Evolutionary conservation across 2,329 filamentous ascomycete genomes (phyloP).

Genomic region (Hypomyces rosellus): DNA sequence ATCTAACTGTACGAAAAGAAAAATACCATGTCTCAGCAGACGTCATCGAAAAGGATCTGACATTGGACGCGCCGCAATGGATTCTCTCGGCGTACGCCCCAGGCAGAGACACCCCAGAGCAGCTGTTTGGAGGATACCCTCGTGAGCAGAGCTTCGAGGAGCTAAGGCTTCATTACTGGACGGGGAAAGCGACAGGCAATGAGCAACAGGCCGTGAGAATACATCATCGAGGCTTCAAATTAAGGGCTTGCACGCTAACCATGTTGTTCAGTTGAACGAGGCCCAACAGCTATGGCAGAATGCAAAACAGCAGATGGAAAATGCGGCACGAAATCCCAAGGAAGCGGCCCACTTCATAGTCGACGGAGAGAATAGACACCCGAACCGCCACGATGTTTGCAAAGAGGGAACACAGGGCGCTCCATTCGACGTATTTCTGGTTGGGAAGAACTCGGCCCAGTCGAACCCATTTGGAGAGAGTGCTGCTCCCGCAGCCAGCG

Average conservation of each 20-base stretch:
- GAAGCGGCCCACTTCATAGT: constrained; percentile 67
- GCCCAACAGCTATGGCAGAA: constrained; percentile 56
- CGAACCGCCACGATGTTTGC: constrained; percentile 65
- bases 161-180: constrained; percentile 67
- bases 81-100: constrained; percentile 83
- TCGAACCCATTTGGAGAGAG: constrained; percentile 25
- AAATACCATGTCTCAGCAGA: constrained; percentile 51
- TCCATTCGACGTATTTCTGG: constrained; percentile 39
- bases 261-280: constrained; percentile 46
- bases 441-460: constrained; percentile 28
- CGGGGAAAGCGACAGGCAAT: constrained; percentile 54
- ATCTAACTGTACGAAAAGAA: constrained; percentile 13
- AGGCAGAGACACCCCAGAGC: constrained; percentile 66
- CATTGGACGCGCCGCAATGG: constrained; percentile 70
- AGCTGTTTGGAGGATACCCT: constrained; percentile 72
- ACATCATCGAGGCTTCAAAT: background rate
- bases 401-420: constrained; percentile 39
- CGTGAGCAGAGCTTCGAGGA: constrained; percentile 89
- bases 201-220: constrained; percentile 43
- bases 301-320: constrained; percentile 65
- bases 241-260: no score
- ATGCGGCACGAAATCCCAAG: constrained; percentile 60
- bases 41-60: constrained; percentile 60
- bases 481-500: constrained; percentile 20
- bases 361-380: constrained; percentile 61